Evolutionary conservation across 2,329 filamentous ascomycete species (phyloP).

Genomic region (Ceratocystis cubensis): DNA sequence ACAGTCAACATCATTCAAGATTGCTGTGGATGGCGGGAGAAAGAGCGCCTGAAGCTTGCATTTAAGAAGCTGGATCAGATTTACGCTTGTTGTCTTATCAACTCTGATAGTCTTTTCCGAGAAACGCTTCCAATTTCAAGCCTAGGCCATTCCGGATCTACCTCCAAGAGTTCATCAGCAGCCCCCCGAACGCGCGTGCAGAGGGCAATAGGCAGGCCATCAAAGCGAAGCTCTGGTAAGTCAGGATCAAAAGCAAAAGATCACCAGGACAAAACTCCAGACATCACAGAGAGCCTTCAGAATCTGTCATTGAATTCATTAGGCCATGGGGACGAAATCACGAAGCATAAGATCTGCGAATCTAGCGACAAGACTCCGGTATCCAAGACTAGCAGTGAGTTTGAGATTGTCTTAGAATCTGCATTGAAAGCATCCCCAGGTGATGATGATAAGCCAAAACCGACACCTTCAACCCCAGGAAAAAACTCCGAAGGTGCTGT

Average conservation of each 20-base stretch:
- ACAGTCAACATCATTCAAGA: conserved; percentile 79
- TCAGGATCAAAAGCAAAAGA: not conserved
- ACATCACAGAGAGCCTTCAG: conserved; percentile 2
- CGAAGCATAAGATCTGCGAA: not conserved
- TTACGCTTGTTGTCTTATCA: conserved; percentile 57
- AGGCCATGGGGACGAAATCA: not conserved
- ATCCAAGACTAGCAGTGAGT: not conserved
- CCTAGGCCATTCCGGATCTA: not conserved
- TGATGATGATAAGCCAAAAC: not conserved
- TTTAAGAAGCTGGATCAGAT: conserved; percentile 59
- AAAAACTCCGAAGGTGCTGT: not conserved
- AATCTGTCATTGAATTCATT: conserved; percentile 10
- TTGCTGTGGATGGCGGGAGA: conserved; percentile 69
- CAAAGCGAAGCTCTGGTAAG: conserved; percentile 1
- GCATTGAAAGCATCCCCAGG: not conserved
- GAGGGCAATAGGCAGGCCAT: not conserved
- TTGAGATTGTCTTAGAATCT: not conserved
- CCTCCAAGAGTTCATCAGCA: not conserved
- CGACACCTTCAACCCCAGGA: not conserved
- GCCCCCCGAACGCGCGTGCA: conserved; percentile 13
- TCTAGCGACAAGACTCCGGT: not conserved
- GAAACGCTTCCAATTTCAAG: conserved; percentile 21
- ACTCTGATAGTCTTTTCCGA: conserved; percentile 44
- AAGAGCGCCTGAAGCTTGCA: conserved; percentile 55
- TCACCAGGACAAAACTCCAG: not conserved